Evolutionary conservation across 805 yeast genomes (phyloP).

Genomic region (Metschnikowia aberdeeniae): DNA sequence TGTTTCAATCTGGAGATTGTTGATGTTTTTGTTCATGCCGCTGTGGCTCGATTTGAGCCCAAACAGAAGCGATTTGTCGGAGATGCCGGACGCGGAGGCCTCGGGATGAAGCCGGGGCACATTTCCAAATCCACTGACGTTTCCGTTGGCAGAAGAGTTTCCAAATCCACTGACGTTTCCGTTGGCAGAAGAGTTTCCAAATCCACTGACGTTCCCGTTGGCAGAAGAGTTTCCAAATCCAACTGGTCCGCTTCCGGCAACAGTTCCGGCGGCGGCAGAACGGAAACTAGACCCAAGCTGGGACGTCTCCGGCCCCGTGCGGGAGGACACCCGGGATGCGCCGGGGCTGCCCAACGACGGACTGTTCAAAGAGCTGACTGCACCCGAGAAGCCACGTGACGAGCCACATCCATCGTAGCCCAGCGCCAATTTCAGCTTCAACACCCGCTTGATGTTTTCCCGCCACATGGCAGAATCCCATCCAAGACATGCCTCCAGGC

Average conservation of each 20-base stretch:
- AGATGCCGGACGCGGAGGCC: background rate
- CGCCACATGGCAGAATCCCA: constrained; percentile 40
- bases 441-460: constrained; percentile 24
- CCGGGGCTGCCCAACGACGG: constrained; percentile 21
- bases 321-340: constrained; percentile 2
- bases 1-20: constrained; percentile 24
- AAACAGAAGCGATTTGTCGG: constrained; percentile 1
- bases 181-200: background rate
- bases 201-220: background rate
- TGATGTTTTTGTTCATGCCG: constrained; percentile 19
- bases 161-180: background rate
- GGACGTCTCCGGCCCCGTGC: background rate
- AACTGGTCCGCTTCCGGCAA: background rate
- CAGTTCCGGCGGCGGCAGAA: background rate
- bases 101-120: constrained; percentile 1
- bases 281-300: too few species aligned
- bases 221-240: background rate
- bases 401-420: constrained; percentile 75
- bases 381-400: constrained; percentile 56
- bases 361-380: constrained; percentile 48
- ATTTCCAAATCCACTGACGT: background rate
- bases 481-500: constrained; percentile 23
- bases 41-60: background rate
- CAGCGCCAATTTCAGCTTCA: constrained; percentile 33
- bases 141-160: background rate